phyloP scores from a whole-genome alignment of 108 stramenopile genomes.

The Stephanodiscus minutulus region DNA sequence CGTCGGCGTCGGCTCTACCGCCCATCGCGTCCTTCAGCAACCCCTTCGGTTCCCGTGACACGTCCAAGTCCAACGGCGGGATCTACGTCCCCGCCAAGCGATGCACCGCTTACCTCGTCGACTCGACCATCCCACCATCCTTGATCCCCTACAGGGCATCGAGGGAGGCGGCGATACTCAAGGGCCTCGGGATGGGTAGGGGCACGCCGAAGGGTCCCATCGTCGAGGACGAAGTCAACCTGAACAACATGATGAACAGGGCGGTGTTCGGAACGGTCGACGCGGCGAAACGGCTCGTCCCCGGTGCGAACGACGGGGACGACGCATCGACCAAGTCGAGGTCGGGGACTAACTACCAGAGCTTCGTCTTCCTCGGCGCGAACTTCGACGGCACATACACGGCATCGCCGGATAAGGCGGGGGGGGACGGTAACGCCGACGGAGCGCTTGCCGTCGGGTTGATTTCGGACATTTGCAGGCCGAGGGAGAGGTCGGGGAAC shows the following conservation, averaged over 20 bases:
- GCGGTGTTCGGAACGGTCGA: constrained; percentile 72
- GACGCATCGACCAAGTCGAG: background rate
- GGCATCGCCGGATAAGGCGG: constrained; percentile 10
- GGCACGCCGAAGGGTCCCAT: constrained; percentile 70
- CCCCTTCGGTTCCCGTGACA: constrained; percentile 43
- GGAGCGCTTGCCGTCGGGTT: constrained; percentile 54
- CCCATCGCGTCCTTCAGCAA: constrained; percentile 76
- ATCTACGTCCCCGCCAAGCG: constrained; percentile 74
- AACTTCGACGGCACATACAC: constrained; percentile 31
- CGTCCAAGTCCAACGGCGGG: constrained; percentile 91
- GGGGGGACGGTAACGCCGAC: constrained; percentile 44
- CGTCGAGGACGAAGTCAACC: constrained; percentile 63
- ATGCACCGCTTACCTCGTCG: constrained; percentile 77
- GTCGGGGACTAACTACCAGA: constrained; percentile 20
- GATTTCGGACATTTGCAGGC: constrained; percentile 52
- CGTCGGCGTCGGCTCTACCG: constrained; percentile 26
- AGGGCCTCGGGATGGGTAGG: constrained; percentile 63
- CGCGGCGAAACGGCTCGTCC: constrained; percentile 31
- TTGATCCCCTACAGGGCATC: constrained; percentile 60
- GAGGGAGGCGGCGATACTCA: constrained; percentile 58
- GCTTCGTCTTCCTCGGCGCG: constrained; percentile 75
- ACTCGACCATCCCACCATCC: constrained; percentile 81
- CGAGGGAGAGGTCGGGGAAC: constrained; percentile 27
- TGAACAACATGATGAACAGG: constrained; percentile 86
- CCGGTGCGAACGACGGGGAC: background rate